Base-by-base conservation (phyloP, 1,139 yeast species). In the Arxiozyma heterogenica region DNA sequence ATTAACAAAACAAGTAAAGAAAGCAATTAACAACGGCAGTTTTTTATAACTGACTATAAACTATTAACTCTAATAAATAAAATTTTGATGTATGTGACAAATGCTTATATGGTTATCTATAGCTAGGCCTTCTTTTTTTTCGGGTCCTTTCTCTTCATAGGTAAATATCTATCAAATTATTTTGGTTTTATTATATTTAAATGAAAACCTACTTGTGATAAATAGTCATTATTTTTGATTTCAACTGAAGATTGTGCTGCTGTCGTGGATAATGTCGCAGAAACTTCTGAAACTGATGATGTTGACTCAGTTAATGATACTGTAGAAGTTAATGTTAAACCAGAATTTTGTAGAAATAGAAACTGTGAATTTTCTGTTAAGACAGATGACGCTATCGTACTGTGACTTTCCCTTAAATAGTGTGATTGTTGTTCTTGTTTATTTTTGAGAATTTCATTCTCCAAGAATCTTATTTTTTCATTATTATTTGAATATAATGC, bases 161-260 rank as follows among this genome's bases (percentile, higher is more conserved):
- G 15, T 23, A 12, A 15, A 17, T 20, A 8, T 15, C n/a, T 23
- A 18, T 44, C 25, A 34, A 43, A 34, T 51, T 51, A 51, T 27
- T 51, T 51, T 21, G 53, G 43, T 45, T 51, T 51, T 42, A 51
- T 17, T 15, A 51, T 45, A 41, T 51, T 50, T 42, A 51, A 46
- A 51, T 45, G 34, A 42, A 51, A 51, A 9, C 53, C 53, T 12
- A 48, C n/a, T 5, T 21, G 20, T 20, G 47, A 25, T 27, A 34
- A 34, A 43, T 50, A 39, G 12, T 43, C 43, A 34, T 23, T 50
- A 38, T 23, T 46, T 38, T 41, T 46, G 3, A 12, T 46, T 21
- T 12, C 38, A 21, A 22, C n/a, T 4, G 51, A 42, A 15, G 51
- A 44, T 12, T 47, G 30, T 34, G 38, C 47, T 5, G 43, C 23